phyloP scores from a whole-genome alignment of 140 eudicot species.

The Ambrosia hybrid region DNA sequence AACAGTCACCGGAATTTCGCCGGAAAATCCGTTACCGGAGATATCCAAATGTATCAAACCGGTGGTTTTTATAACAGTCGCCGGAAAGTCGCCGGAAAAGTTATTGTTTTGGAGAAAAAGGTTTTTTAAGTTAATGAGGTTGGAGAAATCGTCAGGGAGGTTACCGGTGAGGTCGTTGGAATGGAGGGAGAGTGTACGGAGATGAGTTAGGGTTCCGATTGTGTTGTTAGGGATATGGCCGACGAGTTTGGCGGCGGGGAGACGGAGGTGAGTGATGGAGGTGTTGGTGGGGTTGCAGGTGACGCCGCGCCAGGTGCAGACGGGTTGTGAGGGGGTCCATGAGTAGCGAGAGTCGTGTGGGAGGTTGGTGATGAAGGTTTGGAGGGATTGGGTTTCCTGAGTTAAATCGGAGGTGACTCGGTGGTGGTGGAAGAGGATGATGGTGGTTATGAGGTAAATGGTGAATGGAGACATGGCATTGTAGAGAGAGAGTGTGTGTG shows the following conservation, averaged over 20 bases:
- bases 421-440: not conserved
- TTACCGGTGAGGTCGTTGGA: slow-evolving; percentile 64
- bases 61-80: slow-evolving; percentile 39
- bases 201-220: slow-evolving; percentile 52
- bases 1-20: slow-evolving; percentile 68
- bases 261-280: slow-evolving; percentile 53
- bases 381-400: slow-evolving; percentile 74
- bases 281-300: slow-evolving; percentile 54
- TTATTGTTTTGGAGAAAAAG: slow-evolving; percentile 60
- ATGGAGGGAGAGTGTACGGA: slow-evolving; percentile 73
- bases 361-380: slow-evolving; percentile 50
- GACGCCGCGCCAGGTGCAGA: slow-evolving; percentile 82
- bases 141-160: slow-evolving; percentile 69
- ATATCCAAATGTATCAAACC: slow-evolving; percentile 65
- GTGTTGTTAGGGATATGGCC: slow-evolving; percentile 72
- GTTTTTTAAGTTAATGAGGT: slow-evolving; percentile 47
- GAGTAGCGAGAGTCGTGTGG: slow-evolving; percentile 60
- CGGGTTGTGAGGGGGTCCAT: slow-evolving; percentile 64
- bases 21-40: slow-evolving; percentile 56
- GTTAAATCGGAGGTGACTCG: slow-evolving; percentile 67
- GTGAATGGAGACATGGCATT: slow-evolving; percentile 13
- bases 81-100: slow-evolving; percentile 74
- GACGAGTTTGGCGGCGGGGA: slow-evolving; percentile 79
- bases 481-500: not conserved
- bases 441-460: not conserved